Percentiles rank a stretch among this genome's conserved stretches.
Evolutionary conservation across 495 filamentous ascomycete species (phyloP).

Genomic region (Apiosordaria backusii): DNA sequence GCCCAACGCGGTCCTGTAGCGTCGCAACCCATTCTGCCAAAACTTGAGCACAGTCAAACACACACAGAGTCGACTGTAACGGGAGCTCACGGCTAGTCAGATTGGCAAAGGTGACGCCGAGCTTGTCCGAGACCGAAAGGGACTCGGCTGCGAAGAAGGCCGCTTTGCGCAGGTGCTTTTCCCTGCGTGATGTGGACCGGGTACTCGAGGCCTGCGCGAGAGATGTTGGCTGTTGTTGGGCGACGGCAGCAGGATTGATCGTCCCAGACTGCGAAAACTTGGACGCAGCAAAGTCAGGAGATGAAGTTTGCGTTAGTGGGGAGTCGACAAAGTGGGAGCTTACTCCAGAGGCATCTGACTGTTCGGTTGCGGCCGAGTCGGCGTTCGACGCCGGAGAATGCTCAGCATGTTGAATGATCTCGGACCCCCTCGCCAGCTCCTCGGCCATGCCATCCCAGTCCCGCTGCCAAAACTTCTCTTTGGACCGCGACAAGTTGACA

Average conservation of each 20-base stretch:
- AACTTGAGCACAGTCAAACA: constrained; percentile 95
- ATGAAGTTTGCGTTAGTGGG: constrained; percentile 52
- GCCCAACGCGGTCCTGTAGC: constrained; percentile 89
- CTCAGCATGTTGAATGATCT: constrained; percentile 72
- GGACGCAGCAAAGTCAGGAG: constrained; percentile 44
- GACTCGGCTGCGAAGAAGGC: constrained; percentile 95
- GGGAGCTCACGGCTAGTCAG: constrained; percentile 87
- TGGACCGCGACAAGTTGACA: constrained; percentile 85
- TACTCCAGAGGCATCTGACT: constrained; percentile 46
- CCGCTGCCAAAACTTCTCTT: constrained; percentile 91
- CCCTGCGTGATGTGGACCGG: constrained; percentile 51
- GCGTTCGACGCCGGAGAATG: constrained; percentile 54
- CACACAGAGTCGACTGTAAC: constrained; percentile 86
- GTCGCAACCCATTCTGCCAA: constrained; percentile 95
- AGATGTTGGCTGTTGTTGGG: constrained; percentile 17
- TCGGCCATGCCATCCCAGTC: constrained; percentile 93
- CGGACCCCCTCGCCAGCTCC: constrained; percentile 72
- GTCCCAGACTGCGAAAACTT: constrained; percentile 31
- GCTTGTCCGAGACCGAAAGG: constrained; percentile 81
- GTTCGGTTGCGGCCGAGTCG: constrained; percentile 49
- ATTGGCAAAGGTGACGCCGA: constrained; percentile 83
- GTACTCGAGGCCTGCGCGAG: constrained; percentile 31
- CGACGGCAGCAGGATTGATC: constrained; percentile 22
- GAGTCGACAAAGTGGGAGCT: constrained; percentile 53
- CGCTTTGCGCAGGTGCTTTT: constrained; percentile 87